Conservation (phyloP, 495 filamentous ascomycete genomes). For the Paragyromitra xinjiangensis region DNA sequence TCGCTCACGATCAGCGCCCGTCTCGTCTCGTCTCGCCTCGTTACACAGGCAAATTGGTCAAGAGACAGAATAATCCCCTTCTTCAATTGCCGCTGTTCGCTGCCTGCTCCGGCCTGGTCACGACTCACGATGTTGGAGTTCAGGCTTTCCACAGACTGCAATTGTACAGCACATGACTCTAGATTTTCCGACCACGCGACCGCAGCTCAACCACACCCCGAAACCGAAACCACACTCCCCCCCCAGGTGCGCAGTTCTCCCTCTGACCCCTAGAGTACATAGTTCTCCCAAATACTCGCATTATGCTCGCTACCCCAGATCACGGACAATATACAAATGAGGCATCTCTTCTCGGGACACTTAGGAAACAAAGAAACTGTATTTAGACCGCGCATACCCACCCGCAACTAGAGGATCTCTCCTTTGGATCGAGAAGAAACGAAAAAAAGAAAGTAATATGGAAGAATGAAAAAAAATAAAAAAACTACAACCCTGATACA, state of each 20-base stretch:
- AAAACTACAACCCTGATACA: conserved; percentile 19
- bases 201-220: conserved; percentile 23
- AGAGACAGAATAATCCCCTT: conserved; percentile 3
- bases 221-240: background rate
- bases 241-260: too few relatives aligned
- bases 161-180: conserved; percentile 37
- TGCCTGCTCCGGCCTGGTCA: conserved; percentile 13
- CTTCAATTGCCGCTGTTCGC: background rate
- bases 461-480: conserved; percentile 6
- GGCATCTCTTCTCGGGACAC: background rate
- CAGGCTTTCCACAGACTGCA: background rate
- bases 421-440: conserved; percentile 37
- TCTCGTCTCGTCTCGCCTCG: background rate
- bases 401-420: conserved; percentile 43
- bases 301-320: conserved; percentile 5
- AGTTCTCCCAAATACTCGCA: background rate
- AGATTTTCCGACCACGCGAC: conserved; percentile 27
- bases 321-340: conserved; percentile 5
- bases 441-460: conserved; percentile 25
- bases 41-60: conserved; percentile 15
- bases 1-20: background rate
- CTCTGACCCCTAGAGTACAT: background rate
- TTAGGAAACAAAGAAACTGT: conserved; percentile 36
- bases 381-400: conserved; percentile 38
- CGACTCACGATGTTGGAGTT: background rate